Evolutionary conservation across 73 alveolate species (phyloP), one percentile per base, ranked within the genome.

Genomic region (Paramecium tetraurelia): DNA sequence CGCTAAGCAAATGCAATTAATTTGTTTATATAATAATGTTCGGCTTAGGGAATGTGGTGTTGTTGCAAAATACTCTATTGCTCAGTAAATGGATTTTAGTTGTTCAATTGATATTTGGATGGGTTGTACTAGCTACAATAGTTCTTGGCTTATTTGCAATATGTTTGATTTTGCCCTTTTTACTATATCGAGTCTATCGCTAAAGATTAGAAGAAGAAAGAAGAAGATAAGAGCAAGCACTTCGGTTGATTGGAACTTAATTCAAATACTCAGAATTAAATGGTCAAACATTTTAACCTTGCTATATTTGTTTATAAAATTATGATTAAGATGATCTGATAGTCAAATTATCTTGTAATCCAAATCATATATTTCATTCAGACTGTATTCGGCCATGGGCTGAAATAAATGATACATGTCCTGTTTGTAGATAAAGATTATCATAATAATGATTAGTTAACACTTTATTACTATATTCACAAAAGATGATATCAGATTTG

Each of bases 311-410:
- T 48, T 44, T 44, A 80, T 3, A 80, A 35, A 48, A 80, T 14
- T 80, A 24, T 22, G 14, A 5, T 1, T 7, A 21, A 20, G 90
- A 80, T 18, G 90, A 80, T 44, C 9, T 44, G 9, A 22, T 80
- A 0, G 22, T 80, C 4, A 18, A 44, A 80, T 80, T 80, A 80
- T 2, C 70, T 7, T 80, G 90, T 16, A 41, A 80, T 76, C 89
- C 89, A 21, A n/a, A 36, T 44, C 97, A 94, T 29, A 50, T 92
- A n/a, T 94, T 94, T 80, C 97, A 94, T 80, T 48, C 88, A 21
- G 95, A 93, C 20, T 94, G 97, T 53, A 93, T 94, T 10, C 31
- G 58, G 29, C 70, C 84, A 35, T 94, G 97, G 97, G 58, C 89
- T 41, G 71, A 63, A 31, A 48, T 43, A 48, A 53, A 85, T 4